phyloP scores from a whole-genome alignment of 2,329 filamentous ascomycete species.

The Hortaea werneckii region DNA sequence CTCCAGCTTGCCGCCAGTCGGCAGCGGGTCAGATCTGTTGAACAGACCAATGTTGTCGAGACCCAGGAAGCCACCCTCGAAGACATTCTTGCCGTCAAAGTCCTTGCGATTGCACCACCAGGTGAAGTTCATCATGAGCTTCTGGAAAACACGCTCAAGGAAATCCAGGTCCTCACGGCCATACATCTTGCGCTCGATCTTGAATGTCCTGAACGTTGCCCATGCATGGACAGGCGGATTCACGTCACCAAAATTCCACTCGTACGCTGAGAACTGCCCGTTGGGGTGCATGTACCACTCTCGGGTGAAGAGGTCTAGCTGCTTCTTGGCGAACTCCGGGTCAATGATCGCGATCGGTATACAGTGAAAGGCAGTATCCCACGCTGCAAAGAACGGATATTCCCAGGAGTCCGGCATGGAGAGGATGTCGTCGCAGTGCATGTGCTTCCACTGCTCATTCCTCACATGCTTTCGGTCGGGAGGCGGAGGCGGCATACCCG shows the following conservation, averaged over 20 bases:
- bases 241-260: conserved; percentile 97
- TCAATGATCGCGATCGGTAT: conserved; percentile 96
- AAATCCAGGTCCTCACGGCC: conserved; percentile 91
- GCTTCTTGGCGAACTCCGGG: conserved; percentile 95
- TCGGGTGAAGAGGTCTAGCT: conserved; percentile 86
- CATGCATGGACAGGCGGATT: conserved; percentile 95
- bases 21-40: conserved; percentile 89
- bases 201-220: conserved; percentile 92
- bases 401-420: conserved; percentile 99
- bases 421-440: conserved; percentile 87
- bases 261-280: conserved; percentile 82
- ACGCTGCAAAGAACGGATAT: conserved; percentile 94
- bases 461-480: conserved; percentile 67
- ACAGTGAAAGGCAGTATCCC: conserved; percentile 95
- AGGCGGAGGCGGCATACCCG: conserved; percentile 76
- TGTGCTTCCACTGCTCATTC: conserved; percentile 86
- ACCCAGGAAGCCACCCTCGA: conserved; percentile 90
- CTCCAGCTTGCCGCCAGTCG: conserved; percentile 85
- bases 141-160: conserved; percentile 92
- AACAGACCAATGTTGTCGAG: conserved; percentile 96
- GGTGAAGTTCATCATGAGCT: conserved; percentile 89
- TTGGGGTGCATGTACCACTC: conserved; percentile 99
- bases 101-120: conserved; percentile 99
- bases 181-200: conserved; percentile 96
- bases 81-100: conserved; percentile 87